phyloP scores from a whole-genome alignment of 106 monocot genomes.

The Acorus gramineus region DNA sequence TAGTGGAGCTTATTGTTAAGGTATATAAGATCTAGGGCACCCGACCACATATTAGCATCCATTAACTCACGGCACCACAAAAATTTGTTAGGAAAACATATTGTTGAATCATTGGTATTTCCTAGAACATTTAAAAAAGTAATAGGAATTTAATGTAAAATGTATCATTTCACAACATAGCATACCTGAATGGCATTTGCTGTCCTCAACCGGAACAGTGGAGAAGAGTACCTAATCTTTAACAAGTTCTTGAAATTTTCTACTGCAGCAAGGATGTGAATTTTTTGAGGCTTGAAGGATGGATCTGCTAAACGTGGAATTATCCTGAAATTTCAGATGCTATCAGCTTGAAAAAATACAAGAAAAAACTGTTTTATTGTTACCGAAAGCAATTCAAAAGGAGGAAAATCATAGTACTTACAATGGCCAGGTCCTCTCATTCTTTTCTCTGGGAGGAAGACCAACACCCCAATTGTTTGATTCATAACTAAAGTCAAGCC shows the following conservation, averaged over 20 bases:
- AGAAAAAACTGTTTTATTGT: too few relatives aligned
- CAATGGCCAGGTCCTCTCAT: conserved; percentile 78
- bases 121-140: too few relatives aligned
- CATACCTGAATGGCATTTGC: conserved; percentile 67
- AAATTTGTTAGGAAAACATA: not conserved
- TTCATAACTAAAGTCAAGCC: conserved; percentile 81
- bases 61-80: not conserved
- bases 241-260: conserved; percentile 52
- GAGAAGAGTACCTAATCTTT: conserved; percentile 84
- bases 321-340: too few relatives aligned
- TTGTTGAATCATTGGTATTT: too few relatives aligned
- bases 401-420: conserved; percentile 13
- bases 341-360: not conserved
- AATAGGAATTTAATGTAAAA: too few relatives aligned
- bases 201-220: conserved; percentile 62
- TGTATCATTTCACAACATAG: not conserved
- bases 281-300: conserved; percentile 61
- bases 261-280: conserved; percentile 56
- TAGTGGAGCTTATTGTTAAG: too few relatives aligned
- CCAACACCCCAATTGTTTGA: conserved; percentile 93
- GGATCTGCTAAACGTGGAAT: conserved; percentile 61
- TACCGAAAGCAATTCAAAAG: too few relatives aligned
- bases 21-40: too few relatives aligned
- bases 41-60: not conserved
- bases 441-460: conserved; percentile 82